A percentile compares a stretch with the other conserved stretches of the same genome.
Conservation (phyloP, 192 early-diverging fungal species). For the Thoreauomyces humboldtii region DNA sequence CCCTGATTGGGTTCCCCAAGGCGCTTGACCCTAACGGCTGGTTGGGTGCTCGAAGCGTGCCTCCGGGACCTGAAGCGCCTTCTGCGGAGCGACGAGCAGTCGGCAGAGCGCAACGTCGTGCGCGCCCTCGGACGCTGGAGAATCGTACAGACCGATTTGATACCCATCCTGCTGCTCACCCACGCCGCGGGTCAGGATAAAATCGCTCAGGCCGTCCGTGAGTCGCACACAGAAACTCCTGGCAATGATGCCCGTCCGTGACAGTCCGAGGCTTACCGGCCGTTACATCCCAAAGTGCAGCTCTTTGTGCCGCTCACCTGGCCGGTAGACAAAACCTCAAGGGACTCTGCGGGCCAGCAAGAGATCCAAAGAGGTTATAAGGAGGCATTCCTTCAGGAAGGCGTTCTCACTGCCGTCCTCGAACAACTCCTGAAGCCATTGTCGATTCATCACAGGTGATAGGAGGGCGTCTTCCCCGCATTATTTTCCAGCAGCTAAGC, state of each 20-base stretch:
- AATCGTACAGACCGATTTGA: slow-evolving; percentile 71
- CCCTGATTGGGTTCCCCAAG: not conserved
- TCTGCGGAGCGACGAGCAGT: slow-evolving; percentile 72
- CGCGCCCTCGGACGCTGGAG: slow-evolving; percentile 70
- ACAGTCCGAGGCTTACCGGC: too few relatives aligned
- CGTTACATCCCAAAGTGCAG: slow-evolving; percentile 70
- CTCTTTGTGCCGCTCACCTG: slow-evolving; percentile 87
- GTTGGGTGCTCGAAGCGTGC: slow-evolving; percentile 65
- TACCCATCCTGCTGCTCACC: slow-evolving; percentile 23
- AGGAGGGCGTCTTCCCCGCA: not conserved
- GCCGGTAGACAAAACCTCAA: slow-evolving; percentile 62
- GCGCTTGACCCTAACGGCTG: too few relatives aligned
- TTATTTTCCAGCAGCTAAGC: too few relatives aligned
- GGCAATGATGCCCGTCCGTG: not conserved
- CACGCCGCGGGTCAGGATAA: slow-evolving; percentile 19
- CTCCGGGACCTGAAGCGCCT: slow-evolving; percentile 84
- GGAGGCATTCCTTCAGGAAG: slow-evolving; percentile 56
- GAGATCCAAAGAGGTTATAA: slow-evolving; percentile 71
- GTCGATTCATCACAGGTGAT: slow-evolving; percentile 41
- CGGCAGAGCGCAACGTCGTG: slow-evolving; percentile 55
- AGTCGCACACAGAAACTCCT: not conserved
- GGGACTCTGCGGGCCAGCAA: slow-evolving; percentile 36
- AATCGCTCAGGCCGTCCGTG: slow-evolving; percentile 24
- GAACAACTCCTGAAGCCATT: slow-evolving; percentile 50
- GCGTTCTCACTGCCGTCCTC: slow-evolving; percentile 53